Conservation (phyloP, 805 yeast species). For the Metschnikowia corniflorae region DNA sequence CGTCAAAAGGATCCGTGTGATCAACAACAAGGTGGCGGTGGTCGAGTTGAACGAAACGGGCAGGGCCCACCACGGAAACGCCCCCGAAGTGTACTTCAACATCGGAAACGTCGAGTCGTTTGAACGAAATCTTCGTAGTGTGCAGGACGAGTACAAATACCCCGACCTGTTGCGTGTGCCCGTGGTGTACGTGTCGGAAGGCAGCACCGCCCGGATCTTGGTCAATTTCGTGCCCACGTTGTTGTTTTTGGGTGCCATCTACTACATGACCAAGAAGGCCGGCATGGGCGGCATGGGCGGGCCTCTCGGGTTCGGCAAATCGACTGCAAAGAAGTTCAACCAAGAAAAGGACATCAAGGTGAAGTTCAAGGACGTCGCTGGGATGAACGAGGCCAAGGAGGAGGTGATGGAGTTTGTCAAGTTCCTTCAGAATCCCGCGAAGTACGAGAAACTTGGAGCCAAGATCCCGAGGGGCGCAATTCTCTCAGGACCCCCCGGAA, state of each 20-base stretch:
- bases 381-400: slow-evolving; percentile 93
- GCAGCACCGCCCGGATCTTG: slow-evolving; percentile 58
- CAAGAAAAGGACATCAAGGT: slow-evolving; percentile 88
- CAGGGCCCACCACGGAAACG: slow-evolving; percentile 36
- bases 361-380: slow-evolving; percentile 93
- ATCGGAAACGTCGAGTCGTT: slow-evolving; percentile 89
- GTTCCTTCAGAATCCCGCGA: slow-evolving; percentile 83
- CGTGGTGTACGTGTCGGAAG: slow-evolving; percentile 71
- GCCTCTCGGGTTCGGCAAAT: slow-evolving; percentile 74
- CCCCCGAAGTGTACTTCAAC: slow-evolving; percentile 47
- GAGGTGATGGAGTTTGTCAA: slow-evolving; percentile 98
- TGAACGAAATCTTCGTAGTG: slow-evolving; percentile 72
- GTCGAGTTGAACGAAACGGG: slow-evolving; percentile 65
- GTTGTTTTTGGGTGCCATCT: slow-evolving; percentile 81
- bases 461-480: slow-evolving; percentile 98
- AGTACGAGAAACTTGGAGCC: slow-evolving; percentile 92
- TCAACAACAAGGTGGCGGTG: slow-evolving; percentile 72
- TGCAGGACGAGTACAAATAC: slow-evolving; percentile 67
- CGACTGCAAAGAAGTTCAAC: slow-evolving; percentile 87
- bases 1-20: slow-evolving; percentile 70
- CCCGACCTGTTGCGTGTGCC: slow-evolving; percentile 70
- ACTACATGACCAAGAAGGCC: slow-evolving; percentile 72
- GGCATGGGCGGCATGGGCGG: slow-evolving; percentile 51
- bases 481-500: slow-evolving; percentile 98
- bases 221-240: slow-evolving; percentile 86